Evolutionary conservation across 1,284 basidiomycete species (phyloP).

Genomic region (Ceratobasidium sp.): DNA sequence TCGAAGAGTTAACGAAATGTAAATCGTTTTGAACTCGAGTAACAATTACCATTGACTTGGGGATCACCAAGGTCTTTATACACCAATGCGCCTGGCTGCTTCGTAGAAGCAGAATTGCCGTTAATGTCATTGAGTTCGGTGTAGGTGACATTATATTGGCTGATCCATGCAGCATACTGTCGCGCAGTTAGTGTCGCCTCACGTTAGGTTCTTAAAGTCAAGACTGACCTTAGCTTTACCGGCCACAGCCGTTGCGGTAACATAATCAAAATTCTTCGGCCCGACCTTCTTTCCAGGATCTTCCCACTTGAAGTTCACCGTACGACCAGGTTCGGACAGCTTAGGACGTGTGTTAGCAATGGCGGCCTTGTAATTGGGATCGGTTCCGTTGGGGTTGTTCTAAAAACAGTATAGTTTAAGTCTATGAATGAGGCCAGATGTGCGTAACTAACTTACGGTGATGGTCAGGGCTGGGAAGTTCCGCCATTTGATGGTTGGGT

Average conservation of each 20-base stretch:
- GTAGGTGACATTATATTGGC: conserved; percentile 75
- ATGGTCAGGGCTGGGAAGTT: conserved; percentile 69
- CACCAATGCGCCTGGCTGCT: conserved; percentile 65
- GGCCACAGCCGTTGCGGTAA: conserved; percentile 52
- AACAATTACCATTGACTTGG: conserved; percentile 59
- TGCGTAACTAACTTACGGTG: conserved; percentile 48
- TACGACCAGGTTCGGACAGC: conserved; percentile 63
- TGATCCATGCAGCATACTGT: conserved; percentile 67
- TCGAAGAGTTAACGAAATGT: conserved; percentile 49
- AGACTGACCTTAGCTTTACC: conserved; percentile 62
- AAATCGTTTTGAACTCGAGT: conserved; percentile 10
- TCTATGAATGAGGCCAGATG: not conserved
- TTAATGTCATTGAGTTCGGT: conserved; percentile 64
- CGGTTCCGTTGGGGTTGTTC: conserved; percentile 36
- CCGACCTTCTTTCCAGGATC: conserved; percentile 66
- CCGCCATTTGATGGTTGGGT: conserved; percentile 68
- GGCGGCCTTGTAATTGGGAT: conserved; percentile 58
- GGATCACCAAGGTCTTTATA: conserved; percentile 54
- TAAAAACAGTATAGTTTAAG: not conserved
- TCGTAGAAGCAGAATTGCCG: conserved; percentile 61
- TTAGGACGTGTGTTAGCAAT: conserved; percentile 66
- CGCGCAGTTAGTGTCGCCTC: not conserved
- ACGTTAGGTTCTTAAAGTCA: no score
- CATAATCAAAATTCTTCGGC: conserved; percentile 58
- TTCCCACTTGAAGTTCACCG: conserved; percentile 70